phyloP scores from a whole-genome alignment of 1,284 basidiomycete species.

The Peniophora sp. region DNA sequence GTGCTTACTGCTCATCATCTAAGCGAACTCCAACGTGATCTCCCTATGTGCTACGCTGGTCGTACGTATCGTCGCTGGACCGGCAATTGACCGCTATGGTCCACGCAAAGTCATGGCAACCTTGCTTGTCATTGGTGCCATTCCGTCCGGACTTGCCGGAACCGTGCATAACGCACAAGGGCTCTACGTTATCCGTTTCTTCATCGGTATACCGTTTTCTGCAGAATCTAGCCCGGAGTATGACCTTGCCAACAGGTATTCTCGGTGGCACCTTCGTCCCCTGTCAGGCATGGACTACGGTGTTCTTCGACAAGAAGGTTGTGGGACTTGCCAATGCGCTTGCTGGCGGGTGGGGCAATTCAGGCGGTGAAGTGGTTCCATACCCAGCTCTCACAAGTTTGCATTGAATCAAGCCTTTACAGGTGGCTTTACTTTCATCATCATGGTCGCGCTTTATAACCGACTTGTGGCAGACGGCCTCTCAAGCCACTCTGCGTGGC shows the following conservation, averaged over 20 bases:
- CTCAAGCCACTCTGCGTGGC: constrained; percentile 42
- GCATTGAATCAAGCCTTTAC: constrained; percentile 31
- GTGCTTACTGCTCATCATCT: background rate
- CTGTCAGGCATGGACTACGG: constrained; percentile 51
- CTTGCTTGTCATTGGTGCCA: constrained; percentile 50
- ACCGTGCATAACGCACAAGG: constrained; percentile 34
- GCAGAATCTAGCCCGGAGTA: background rate
- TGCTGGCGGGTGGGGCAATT: constrained; percentile 41
- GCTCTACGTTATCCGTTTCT: constrained; percentile 45
- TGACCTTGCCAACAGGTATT: background rate
- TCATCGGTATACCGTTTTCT: constrained; percentile 26
- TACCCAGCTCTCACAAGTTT: background rate
- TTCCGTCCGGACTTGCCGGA: constrained; percentile 58
- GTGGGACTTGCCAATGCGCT: constrained; percentile 51
- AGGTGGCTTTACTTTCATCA: constrained; percentile 39
- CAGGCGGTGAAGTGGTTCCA: background rate
- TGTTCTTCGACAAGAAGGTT: constrained; percentile 53
- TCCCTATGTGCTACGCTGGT: constrained; percentile 48
- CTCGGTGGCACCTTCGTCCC: constrained; percentile 43
- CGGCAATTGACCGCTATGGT: constrained; percentile 50
- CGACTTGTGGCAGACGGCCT: constrained; percentile 32
- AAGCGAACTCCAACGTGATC: constrained; percentile 42
- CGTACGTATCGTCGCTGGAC: constrained; percentile 47
- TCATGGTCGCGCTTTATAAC: constrained; percentile 54
- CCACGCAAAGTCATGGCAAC: constrained; percentile 56